Conservation (phyloP, 2,329 filamentous ascomycete genomes). For the Fusarium continuum region DNA sequence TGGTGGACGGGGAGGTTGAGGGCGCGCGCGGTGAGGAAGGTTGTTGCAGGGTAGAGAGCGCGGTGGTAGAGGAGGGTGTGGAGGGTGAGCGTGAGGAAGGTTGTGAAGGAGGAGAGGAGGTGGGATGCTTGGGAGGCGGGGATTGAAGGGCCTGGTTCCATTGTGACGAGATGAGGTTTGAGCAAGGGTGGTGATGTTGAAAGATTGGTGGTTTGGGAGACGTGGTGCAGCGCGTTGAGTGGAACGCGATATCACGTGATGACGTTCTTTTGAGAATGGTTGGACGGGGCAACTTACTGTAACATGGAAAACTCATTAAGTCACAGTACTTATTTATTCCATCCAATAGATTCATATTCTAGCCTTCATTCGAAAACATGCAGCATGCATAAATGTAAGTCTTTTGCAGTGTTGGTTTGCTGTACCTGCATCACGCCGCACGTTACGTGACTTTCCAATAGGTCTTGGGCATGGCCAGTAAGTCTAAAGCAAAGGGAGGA, state of each 20-base stretch:
- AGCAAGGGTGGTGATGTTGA: not conserved
- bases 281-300: no score
- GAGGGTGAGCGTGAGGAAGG: slow-evolving; percentile 83
- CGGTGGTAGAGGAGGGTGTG: slow-evolving; percentile 90
- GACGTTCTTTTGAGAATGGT: not conserved
- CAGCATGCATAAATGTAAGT: no score
- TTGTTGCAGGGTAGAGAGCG: slow-evolving; percentile 76
- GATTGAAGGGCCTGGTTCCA: slow-evolving; percentile 39
- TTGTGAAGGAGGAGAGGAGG: slow-evolving; percentile 75
- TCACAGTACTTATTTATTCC: no score
- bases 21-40: slow-evolving; percentile 81
- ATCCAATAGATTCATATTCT: no score
- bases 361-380: no score
- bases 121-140: slow-evolving; percentile 48
- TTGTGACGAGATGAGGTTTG: not conserved
- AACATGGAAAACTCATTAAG: no score
- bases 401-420: no score
- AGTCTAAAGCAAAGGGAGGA: no score
- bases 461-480: no score
- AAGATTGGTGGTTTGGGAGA: slow-evolving; percentile 5
- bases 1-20: slow-evolving; percentile 88
- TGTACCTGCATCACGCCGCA: no score
- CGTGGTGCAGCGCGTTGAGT: slow-evolving; percentile 37
- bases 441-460: no score
- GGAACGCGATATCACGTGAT: slow-evolving; percentile 43